Percentiles rank a stretch among this genome's conserved stretches.
phyloP scores from a whole-genome alignment of 2,329 filamentous ascomycete species.

The Penicillium sp. region DNA sequence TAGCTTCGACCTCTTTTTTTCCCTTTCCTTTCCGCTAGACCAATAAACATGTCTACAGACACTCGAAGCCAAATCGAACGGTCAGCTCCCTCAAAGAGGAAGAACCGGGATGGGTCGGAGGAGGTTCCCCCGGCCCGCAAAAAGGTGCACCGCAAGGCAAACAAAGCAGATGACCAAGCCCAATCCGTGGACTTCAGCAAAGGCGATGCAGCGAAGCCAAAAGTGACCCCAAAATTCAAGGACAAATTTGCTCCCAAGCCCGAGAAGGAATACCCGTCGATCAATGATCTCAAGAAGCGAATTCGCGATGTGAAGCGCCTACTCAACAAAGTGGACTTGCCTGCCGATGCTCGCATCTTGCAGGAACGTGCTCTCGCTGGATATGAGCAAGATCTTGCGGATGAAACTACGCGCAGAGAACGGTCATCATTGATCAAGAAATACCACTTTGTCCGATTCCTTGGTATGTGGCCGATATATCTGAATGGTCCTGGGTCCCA shows the following conservation, averaged over 20 bases:
- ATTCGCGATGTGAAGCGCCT: slow-evolving; percentile 57
- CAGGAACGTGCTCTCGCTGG: slow-evolving; percentile 59
- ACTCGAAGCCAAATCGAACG: slow-evolving; percentile 11
- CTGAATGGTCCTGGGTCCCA: not conserved
- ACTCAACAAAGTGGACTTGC: slow-evolving; percentile 49
- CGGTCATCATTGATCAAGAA: slow-evolving; percentile 56
- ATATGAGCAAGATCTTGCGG: slow-evolving; percentile 55
- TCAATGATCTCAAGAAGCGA: slow-evolving; percentile 54
- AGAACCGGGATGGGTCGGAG: slow-evolving; percentile 26
- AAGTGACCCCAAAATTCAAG: slow-evolving; percentile 18
- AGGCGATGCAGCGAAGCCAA: slow-evolving; percentile 6
- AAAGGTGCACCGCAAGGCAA: slow-evolving; percentile 24
- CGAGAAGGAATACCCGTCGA: slow-evolving; percentile 33
- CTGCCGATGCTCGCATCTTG: slow-evolving; percentile 54
- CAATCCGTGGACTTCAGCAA: slow-evolving; percentile 13
- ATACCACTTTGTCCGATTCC: slow-evolving; percentile 66
- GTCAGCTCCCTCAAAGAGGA: slow-evolving; percentile 27
- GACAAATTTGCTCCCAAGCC: slow-evolving; percentile 20
- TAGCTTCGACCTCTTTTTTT: slow-evolving; percentile 4
- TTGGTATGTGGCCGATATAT: slow-evolving; percentile 40
- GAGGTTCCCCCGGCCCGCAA: slow-evolving; percentile 24
- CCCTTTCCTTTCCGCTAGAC: not conserved
- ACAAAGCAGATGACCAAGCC: slow-evolving; percentile 9
- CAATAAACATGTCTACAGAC: slow-evolving; percentile 18
- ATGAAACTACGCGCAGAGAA: slow-evolving; percentile 49